Evolutionary conservation across 2,329 filamentous ascomycete genomes (phyloP), one percentile per base, ranked within the genome.

Genomic region (Scedosporium aurantiacum): DNA sequence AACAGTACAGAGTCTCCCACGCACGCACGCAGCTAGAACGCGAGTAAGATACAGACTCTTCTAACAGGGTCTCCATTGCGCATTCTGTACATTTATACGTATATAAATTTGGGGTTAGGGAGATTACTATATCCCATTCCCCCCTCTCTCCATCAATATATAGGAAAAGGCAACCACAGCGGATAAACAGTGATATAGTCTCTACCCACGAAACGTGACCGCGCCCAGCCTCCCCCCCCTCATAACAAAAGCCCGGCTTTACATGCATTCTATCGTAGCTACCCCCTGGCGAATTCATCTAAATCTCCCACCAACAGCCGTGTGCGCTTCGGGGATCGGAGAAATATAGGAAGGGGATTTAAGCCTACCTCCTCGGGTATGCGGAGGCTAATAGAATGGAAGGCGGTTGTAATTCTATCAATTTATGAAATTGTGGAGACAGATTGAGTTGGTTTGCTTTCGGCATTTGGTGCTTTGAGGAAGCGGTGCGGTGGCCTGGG

Each of bases 351-450:
- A 57, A 25, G 21, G 50, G 16, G 27, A 43, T 21, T 10, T 14
- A 41, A 45, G 56, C 23, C n/a, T 54, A 3, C 50, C 3, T 25
- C 18, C 50, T 54, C 50, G 50, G 50, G 50, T 21, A 14, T 54
- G 47, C 50, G 56, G 56, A 23, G 37, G 37, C 28, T n/a, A 12
- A 43, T 12, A 10, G 56, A 8, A 43, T 12, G 37, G 37, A 21
- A n/a, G 23, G 27, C n/a, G 28, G 32, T 43, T 1, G 16, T 27
- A 45, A 6, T 58, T 58, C 18, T 37, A 41, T 41, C 56, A 58
- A 58, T 58, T 27, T 58, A 41, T 16, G 23, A 57, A 43, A 41
- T 16, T 58, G 56, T 25, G 56, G 56, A 58, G 56, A 43, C 14
- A 37, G 12, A 45, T 58, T 16, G 28, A 45, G 21, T 21, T 37